Evolutionary conservation across 441 rosid genomes (phyloP).

Genomic region (Eutrema salsugineum): DNA sequence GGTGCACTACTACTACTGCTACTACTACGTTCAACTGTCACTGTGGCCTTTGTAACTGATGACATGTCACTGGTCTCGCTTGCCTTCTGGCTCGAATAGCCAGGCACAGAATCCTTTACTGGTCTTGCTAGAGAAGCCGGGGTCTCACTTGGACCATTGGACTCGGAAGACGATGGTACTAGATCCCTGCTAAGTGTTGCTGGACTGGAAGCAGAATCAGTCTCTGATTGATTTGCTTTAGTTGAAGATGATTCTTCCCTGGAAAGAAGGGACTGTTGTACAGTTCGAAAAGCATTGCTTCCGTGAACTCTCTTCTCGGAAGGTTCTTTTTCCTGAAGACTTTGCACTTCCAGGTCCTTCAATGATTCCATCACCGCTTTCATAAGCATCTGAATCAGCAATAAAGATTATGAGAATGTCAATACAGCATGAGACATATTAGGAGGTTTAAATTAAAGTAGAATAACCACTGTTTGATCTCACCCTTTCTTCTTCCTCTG

Average conservation of each 20-base stretch:
- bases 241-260: slow-evolving; percentile 30
- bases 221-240: slow-evolving; percentile 27
- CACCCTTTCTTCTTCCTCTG: slow-evolving; percentile 92
- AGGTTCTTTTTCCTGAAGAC: slow-evolving; percentile 37
- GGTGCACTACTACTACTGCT: slow-evolving; percentile 49
- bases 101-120: slow-evolving; percentile 37
- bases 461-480: slow-evolving; percentile 12
- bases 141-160: slow-evolving; percentile 32
- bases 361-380: slow-evolving; percentile 78
- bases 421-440: not conserved
- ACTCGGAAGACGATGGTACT: slow-evolving; percentile 37
- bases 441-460: not conserved
- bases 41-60: slow-evolving; percentile 68
- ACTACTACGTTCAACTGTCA: slow-evolving; percentile 63
- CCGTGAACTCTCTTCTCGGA: slow-evolving; percentile 32
- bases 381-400: slow-evolving; percentile 75
- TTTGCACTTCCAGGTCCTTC: slow-evolving; percentile 62
- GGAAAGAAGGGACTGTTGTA: slow-evolving; percentile 19
- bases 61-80: slow-evolving; percentile 55
- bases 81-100: slow-evolving; percentile 36
- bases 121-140: slow-evolving; percentile 29
- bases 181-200: slow-evolving; percentile 20
- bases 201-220: slow-evolving; percentile 22
- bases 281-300: slow-evolving; percentile 24
- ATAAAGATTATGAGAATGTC: not conserved